Base-by-base conservation (phyloP, 2,329 filamentous ascomycete species). In the Fulvia fulva region DNA sequence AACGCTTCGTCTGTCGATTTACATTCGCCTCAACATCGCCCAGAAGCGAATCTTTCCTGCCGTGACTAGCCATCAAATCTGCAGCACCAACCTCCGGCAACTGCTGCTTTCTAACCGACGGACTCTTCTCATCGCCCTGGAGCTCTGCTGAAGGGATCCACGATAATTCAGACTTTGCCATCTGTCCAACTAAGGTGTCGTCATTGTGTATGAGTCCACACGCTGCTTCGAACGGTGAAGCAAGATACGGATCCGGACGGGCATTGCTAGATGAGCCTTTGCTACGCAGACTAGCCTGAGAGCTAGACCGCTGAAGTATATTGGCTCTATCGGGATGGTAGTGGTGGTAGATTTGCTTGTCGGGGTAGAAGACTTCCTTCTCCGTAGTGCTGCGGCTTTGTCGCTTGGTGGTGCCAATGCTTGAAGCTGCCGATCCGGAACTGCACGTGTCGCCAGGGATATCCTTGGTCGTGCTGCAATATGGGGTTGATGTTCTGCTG, bases 401-500 rank as follows among this genome's bases (percentile, higher is more conserved):
- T 8, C 44, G 12, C 11, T 23, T 22, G 44, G 16, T 46, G 44
- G 9, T 16, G 1, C 12, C 7, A 23, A 25, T 4, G 44, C 21
- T 46, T 23, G 9, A 7, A n/a, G 2, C 25, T 25, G 44, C 44
- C 16, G 21, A 46, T 19, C 44, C 16, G 16, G 16, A n/a, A 5
- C 6, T 46, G 44, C 19, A 25, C 11, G 44, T 6, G 44, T 46
- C 44, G 44, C 5, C n/a, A 21, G 44, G 44, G 25, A 2, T 12
- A 25, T 25, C 21, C 11, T n/a, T 23, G 19, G 9, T 26, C 44
- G 21, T 14, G 5, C 3, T 25, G 19, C 2, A 23, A 22, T 41
- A 57, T 9, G 47, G 19, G 25, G 34, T 57, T n/a, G 55, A 57
- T 6, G 51, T 53, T 12, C 26, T 53, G 23, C 41, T 47, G 21